Percentiles rank a stretch among this genome's conserved stretches.
Conservation (phyloP, 345 rosid species). For the Luvunga scandens region DNA sequence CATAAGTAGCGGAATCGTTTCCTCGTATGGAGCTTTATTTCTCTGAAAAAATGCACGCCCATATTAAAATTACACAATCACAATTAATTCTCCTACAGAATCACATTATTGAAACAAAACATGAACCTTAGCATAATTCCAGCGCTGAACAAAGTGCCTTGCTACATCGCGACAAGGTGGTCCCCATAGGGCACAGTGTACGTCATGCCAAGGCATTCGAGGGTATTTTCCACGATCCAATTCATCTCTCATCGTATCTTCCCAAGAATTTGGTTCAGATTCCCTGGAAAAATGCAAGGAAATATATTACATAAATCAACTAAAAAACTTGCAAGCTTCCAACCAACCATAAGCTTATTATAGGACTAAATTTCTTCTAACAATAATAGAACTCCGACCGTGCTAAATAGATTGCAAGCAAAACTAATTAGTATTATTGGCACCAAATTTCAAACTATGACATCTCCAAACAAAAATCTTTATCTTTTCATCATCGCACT, state of each 20-base stretch:
- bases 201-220: slow-evolving; percentile 99
- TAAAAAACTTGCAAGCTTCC: slow-evolving; percentile 1
- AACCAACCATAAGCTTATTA: slow-evolving; percentile 3
- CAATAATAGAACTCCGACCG: background rate
- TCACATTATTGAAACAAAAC: slow-evolving; percentile 3
- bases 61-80: slow-evolving; percentile 4
- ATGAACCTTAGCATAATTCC: slow-evolving; percentile 98
- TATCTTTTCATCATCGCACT: background rate
- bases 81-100: slow-evolving; percentile 9
- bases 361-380: background rate
- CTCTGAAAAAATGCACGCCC: slow-evolving; percentile 44
- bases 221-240: slow-evolving; percentile 87
- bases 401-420: background rate
- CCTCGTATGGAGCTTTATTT: slow-evolving; percentile 93
- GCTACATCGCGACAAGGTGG: slow-evolving; percentile 97
- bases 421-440: background rate
- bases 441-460: background rate
- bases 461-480: background rate
- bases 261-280: slow-evolving; percentile 99
- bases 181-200: slow-evolving; percentile 99
- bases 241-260: slow-evolving; percentile 93
- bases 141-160: slow-evolving; percentile 97
- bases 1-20: slow-evolving; percentile 92
- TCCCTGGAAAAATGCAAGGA: slow-evolving; percentile 51
- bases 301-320: background rate